A percentile compares a stretch with the other conserved stretches of the same genome.
Conservation (phyloP, 73 alveolate genomes). For the Paramecium sexaurelia region DNA sequence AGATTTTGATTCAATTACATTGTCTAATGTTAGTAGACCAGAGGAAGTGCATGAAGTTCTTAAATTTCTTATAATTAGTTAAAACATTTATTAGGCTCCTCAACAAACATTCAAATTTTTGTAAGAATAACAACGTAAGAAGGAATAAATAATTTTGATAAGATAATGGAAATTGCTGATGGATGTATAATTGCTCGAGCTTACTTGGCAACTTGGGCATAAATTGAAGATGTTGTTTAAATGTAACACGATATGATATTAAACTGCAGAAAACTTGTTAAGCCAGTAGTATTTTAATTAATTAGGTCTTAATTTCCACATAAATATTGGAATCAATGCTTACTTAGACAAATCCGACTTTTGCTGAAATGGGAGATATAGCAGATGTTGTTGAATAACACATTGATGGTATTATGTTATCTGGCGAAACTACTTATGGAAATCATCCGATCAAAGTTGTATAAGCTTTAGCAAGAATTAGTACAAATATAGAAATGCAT, state of each 20-base stretch:
- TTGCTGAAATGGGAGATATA: constrained; percentile 55
- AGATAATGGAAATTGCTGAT: constrained; percentile 60
- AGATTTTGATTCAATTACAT: constrained; percentile 43
- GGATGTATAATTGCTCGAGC: constrained; percentile 61
- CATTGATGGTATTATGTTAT: constrained; percentile 42
- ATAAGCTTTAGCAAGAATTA: neutral
- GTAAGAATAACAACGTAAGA: constrained; percentile 40
- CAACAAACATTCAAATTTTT: neutral
- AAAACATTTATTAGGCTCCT: neutral
- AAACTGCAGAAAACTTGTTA: constrained; percentile 20
- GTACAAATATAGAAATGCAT: constrained; percentile 3
- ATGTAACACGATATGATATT: constrained; percentile 21
- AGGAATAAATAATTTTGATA: constrained; percentile 62
- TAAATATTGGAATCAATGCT: constrained; percentile 47
- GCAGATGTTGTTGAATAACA: constrained; percentile 38
- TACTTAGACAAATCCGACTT: constrained; percentile 23
- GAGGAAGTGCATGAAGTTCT: constrained; percentile 57
- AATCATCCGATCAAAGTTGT: constrained; percentile 30
- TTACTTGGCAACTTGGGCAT: constrained; percentile 31
- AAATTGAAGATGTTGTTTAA: constrained; percentile 52
- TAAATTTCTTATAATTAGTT: neutral
- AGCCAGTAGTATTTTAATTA: constrained; percentile 10
- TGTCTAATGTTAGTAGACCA: constrained; percentile 54
- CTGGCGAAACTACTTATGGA: constrained; percentile 47
- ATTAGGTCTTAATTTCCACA: constrained; percentile 47